phyloP scores from a whole-genome alignment of 148 eudicot genomes.

The Arbutus unedo region DNA sequence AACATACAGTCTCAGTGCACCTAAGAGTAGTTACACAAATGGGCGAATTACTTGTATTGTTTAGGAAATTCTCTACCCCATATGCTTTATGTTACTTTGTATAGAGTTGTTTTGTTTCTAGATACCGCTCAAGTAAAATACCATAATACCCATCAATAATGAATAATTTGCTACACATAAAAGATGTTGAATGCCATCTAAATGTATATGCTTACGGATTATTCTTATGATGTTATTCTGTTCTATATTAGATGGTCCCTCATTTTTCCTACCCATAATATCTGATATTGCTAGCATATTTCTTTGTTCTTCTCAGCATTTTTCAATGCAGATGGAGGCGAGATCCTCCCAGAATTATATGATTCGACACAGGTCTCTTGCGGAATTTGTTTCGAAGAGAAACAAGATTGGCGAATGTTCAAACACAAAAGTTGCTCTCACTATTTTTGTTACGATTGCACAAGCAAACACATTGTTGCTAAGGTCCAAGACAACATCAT shows the following conservation, averaged over 20 bases:
- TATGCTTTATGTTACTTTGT: too few species aligned
- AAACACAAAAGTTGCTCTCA: slow-evolving; percentile 29
- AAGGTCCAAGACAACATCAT: slow-evolving; percentile 26
- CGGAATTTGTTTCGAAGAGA: slow-evolving; percentile 37
- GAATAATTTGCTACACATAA: too few species aligned
- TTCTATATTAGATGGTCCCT: background rate
- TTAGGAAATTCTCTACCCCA: too few species aligned
- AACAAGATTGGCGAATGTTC: slow-evolving; percentile 28
- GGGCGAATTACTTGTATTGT: too few species aligned
- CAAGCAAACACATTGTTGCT: slow-evolving; percentile 24
- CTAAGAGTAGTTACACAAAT: too few species aligned
- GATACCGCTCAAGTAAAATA: too few species aligned
- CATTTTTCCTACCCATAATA: background rate
- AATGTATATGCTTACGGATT: too few species aligned
- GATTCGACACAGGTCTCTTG: slow-evolving; percentile 13
- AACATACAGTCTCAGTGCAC: too few species aligned
- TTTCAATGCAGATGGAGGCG: background rate
- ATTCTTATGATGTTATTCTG: background rate
- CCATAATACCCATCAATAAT: too few species aligned
- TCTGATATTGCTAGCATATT: background rate
- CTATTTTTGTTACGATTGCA: slow-evolving; percentile 37
- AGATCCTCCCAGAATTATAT: background rate
- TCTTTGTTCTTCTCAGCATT: too few species aligned
- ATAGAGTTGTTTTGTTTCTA: too few species aligned
- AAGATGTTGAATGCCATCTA: too few species aligned